Evolutionary conservation across 83 land plant species (phyloP), one percentile per base, ranked within the genome.

Genomic region (Diphasiastrum complanatum): DNA sequence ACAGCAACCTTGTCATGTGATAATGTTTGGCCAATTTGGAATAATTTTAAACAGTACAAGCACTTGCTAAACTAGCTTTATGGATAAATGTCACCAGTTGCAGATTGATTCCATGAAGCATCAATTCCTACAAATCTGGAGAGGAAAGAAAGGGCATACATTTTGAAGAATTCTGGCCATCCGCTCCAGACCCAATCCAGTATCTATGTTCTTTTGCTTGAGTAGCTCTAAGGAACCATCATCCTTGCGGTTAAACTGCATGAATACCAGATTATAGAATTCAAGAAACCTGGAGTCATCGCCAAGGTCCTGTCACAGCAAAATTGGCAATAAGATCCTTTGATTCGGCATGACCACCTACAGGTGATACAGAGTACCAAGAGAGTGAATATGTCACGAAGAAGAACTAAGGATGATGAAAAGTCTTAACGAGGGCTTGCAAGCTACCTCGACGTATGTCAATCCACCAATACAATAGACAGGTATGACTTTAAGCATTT

Each of bases 171-270:
- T 91, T 37, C 77, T 78, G 33, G 97, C 97, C 83, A 91, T 75
- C 16, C 97, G 95, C 66, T 91, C 97, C 54, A 91, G 72, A 18
- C 97, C 97, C 65, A 91, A 75, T 56, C 97, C 97, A 35, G 97
- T 91, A 60, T 91, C 97, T 51, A 91, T 91, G 53, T 87, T 87
- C 72, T 78, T 84, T 56, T 84, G 85, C 61, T 84, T 78, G 22
- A 91, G 65, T 25, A 79, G 84, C 60, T 82, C 95, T 56, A 91
- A 79, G 14, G 73, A 70, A 54, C 97, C 95, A 82, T 87, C 89
- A 41, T 84, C 95, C 48, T 68, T 78, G 18, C 84, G 84, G 57
- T 91, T 91, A 60, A 82, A 91, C 75, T 87, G 95, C 97, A 91
- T 91, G 68, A 91, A 91, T 3, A 91, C 97, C 54, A 91, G 64